A percentile compares a stretch with the other conserved stretches of the same genome.
Conservation (phyloP, 192 early-diverging fungal species). For the Piromyces finnis region DNA sequence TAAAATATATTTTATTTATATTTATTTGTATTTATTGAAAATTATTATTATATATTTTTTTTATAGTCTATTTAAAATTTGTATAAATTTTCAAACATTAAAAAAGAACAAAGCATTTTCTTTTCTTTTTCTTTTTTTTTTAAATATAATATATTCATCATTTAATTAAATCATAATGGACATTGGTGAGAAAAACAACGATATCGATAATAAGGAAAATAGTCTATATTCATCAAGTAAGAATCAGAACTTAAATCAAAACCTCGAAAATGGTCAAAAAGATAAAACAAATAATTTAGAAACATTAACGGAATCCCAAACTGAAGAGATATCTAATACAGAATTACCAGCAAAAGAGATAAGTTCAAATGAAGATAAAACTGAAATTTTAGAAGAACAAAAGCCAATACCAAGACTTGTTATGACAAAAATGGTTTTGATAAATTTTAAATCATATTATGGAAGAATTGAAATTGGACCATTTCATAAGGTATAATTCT, state of each 20-base stretch:
- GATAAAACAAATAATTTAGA: not conserved
- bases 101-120: too few species aligned
- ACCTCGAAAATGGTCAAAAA: not conserved
- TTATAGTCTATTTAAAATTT: too few species aligned
- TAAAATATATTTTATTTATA: too few species aligned
- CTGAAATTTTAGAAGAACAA: not conserved
- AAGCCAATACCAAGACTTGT: slow-evolving; percentile 21
- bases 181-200: not conserved
- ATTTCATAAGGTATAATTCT: slow-evolving; percentile 68
- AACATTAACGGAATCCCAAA: not conserved
- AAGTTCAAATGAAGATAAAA: not conserved
- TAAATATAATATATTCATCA: too few species aligned
- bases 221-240: not conserved
- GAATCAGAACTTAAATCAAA: not conserved
- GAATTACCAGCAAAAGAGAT: not conserved
- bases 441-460: slow-evolving; percentile 94
- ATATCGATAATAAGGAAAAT: not conserved
- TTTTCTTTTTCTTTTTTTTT: too few species aligned
- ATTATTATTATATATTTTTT: too few species aligned
- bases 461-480: slow-evolving; percentile 84
- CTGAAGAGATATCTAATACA: not conserved
- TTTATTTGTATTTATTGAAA: too few species aligned
- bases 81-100: too few species aligned
- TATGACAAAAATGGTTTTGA: slow-evolving; percentile 67
- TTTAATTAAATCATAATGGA: not conserved